A percentile compares a stretch with the other conserved stretches of the same genome.
Evolutionary conservation across 192 early-diverging fungal genomes (phyloP).

Genomic region (Coemansia sp.): DNA sequence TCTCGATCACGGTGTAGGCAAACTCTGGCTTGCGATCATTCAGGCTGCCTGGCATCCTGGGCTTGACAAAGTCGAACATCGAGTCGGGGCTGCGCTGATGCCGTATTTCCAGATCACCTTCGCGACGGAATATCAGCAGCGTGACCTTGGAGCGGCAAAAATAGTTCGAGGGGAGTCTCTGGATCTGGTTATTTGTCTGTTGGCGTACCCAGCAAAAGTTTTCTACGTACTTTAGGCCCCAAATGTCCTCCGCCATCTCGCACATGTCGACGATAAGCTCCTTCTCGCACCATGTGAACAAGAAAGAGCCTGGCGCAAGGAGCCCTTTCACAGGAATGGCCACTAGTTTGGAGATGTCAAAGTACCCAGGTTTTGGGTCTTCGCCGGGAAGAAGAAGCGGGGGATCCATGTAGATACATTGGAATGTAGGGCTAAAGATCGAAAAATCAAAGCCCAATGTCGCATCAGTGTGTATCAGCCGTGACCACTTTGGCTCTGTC

Average conservation of each 20-base stretch:
- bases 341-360: conserved; percentile 30
- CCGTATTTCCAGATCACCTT: conserved; percentile 84
- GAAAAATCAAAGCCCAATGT: conserved; percentile 40
- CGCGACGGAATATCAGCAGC: conserved; percentile 85
- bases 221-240: conserved; percentile 93
- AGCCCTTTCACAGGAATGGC: conserved; percentile 57
- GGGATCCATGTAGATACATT: conserved; percentile 90
- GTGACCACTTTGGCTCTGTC: conserved; percentile 30
- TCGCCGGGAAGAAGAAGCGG: conserved; percentile 63
- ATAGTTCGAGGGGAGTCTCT: conserved; percentile 63
- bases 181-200: conserved; percentile 79
- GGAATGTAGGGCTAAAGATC: conserved; percentile 68
- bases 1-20: conserved; percentile 86
- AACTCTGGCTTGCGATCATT: conserved; percentile 76
- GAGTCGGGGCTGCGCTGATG: conserved; percentile 95
- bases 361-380: conserved; percentile 30
- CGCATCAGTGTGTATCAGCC: conserved; percentile 26
- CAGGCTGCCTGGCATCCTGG: conserved; percentile 54
- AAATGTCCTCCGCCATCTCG: conserved; percentile 61
- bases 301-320: conserved; percentile 76
- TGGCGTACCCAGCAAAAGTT: conserved; percentile 97
- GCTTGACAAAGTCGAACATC: conserved; percentile 93
- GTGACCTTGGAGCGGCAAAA: conserved; percentile 88
- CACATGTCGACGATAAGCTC: conserved; percentile 84
- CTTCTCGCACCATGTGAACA: conserved; percentile 96